Evolutionary conservation across 2,329 filamentous ascomycete genomes (phyloP), one percentile per base, ranked within the genome.

Genomic region (Gaeumannomyces tritici): DNA sequence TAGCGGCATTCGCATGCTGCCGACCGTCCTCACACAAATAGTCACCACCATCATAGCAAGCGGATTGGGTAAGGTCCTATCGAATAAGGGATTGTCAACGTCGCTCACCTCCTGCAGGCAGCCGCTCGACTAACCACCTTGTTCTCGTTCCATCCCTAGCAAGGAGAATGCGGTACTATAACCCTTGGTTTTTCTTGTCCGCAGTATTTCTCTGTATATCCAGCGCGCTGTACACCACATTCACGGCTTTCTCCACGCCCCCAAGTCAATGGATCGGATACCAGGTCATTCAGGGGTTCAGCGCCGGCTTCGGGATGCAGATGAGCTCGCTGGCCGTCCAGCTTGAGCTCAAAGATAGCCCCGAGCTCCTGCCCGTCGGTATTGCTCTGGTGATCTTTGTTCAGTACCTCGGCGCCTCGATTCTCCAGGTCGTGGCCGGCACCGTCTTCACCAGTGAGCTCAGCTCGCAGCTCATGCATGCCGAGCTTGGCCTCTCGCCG

Each of bases 271-370:
- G 78, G 77, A 76, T 82, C 28, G 79, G 78, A 2, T 82, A 78
- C 64, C 79, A 82, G 68, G 67, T 82, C 27, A 66, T 82, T 0
- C 68, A 72, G 2, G 82, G 81, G 2, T 65, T 80, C 1, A 80
- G 79, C 6, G 71, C 69, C 26, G 82, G 81, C 5, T 67, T 75
- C 3, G 74, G 69, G 13, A 71, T 79, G 56, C 79, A 84, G 67
- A 73, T 81, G 1, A 76, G 77, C 6, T 74, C 79, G 63, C 74
- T 77, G 28, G 70, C 71, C 9, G 71, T 70, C 12, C 74, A 77
- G 63, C 68, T 64, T 6, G 68, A 70, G 6, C 65, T 73, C 35
- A 42, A 42, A 12, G 35, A 42, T 1, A 64, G 63, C 3, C 63
- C 71, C 0, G 67, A 70, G 1, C 77, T 79, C 62, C 65, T 80